Base-by-base conservation (phyloP, 805 yeast species). In the Komagataella kurtzmanii region DNA sequence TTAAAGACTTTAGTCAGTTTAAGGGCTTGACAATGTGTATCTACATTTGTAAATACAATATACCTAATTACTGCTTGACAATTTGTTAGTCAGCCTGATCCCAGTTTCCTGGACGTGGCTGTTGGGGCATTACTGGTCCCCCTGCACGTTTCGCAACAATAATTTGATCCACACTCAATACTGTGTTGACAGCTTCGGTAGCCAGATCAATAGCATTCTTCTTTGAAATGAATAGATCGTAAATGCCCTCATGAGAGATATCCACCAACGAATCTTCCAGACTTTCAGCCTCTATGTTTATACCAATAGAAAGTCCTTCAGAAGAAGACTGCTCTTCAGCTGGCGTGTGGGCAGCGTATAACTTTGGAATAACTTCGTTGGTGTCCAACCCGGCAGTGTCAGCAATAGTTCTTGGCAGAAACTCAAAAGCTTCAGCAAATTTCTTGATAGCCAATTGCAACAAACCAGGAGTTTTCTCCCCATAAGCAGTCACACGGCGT, bases 101-200 rank as follows among this genome's bases (percentile, higher is more conserved):
- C 97, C 97, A 89, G 71, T 88, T 89, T 55, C 96, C 97, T 48
- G 93, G 91, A 67, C 81, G 81, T 58, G 83, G 84, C 63, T 86
- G 95, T 60, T 75, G 71, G 40, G 97, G 97, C 77, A 89, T 83
- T 36, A 73, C 82, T 49, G 99, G 99, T 19, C 99, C 99, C 57
- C 99, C 99, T 2, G 98, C 97, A 66, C 97, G 81, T 79, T 91
- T 91, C 47, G 99, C 98, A 93, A 91, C 93, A 65, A 91, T 93
- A 61, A 91, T 91, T 75, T 91, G 98, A 67, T 93, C 98, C 50
- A 93, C 93, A 23, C 95, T 82, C 56, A 90, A 75, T 51, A 90
- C 84, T 4, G 98, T 93, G 56, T 77, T 79, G 12, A 96, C 95
- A 49, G 97, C 97, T 58, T 93, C 98, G 3, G 97, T 89, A 17